Evolutionary conservation across 495 filamentous ascomycete genomes (phyloP).

Genomic region (Evernia prunastri): DNA sequence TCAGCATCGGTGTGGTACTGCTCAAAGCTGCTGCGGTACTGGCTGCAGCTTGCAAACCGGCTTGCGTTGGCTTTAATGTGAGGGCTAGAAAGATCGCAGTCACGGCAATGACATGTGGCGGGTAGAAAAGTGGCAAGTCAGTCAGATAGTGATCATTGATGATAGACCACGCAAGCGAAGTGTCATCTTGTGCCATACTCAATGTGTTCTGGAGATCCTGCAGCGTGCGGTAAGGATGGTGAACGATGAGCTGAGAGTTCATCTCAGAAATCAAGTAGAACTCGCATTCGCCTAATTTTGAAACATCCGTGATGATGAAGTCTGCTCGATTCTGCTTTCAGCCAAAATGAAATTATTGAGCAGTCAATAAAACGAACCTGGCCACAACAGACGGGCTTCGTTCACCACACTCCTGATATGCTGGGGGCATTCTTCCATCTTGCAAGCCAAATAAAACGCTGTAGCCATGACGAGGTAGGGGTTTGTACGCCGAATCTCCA

Average conservation of each 20-base stretch:
- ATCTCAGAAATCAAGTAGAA: constrained; percentile 94
- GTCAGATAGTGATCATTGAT: constrained; percentile 97
- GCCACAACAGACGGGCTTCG: constrained; percentile 83
- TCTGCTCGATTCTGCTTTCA: constrained; percentile 45
- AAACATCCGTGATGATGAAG: constrained; percentile 70
- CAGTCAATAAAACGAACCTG: constrained; percentile 43
- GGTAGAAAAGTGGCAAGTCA: constrained; percentile 78
- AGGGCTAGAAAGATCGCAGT: constrained; percentile 84
- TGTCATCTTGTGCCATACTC: constrained; percentile 68
- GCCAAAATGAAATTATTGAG: background rate
- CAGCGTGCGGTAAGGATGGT: constrained; percentile 93
- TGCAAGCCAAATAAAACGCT: constrained; percentile 90
- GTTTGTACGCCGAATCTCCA: constrained; percentile 88
- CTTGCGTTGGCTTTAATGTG: constrained; percentile 58
- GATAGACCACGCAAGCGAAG: constrained; percentile 69
- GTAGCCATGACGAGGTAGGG: constrained; percentile 88
- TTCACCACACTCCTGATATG: constrained; percentile 84
- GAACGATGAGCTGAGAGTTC: constrained; percentile 87
- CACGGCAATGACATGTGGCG: constrained; percentile 85
- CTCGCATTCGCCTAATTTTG: constrained; percentile 90
- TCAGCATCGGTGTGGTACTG: constrained; percentile 28
- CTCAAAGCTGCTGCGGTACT: constrained; percentile 35
- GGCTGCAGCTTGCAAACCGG: constrained; percentile 35
- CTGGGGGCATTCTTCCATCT: constrained; percentile 97
- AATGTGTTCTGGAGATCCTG: constrained; percentile 61